Conservation (phyloP, 352 stramenopile species). For the Globisporangium camurandrum region DNA sequence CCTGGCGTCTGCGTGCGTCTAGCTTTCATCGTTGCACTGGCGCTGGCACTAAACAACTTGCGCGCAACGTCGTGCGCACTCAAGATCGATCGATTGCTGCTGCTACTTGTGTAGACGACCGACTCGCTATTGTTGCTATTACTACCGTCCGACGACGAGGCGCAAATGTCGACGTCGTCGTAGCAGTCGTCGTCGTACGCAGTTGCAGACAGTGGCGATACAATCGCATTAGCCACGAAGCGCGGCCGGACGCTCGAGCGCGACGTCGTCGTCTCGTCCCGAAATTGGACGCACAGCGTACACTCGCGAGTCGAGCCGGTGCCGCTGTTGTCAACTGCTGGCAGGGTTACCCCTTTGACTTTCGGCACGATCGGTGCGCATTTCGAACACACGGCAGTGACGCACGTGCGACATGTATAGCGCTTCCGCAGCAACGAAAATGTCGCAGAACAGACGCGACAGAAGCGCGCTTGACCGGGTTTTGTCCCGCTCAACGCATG, state of each 20-base stretch:
- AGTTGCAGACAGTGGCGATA: conserved; percentile 17
- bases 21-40: conserved; percentile 9
- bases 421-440: conserved; percentile 65
- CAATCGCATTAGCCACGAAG: too few species aligned
- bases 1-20: conserved; percentile 6
- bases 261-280: conserved; percentile 15
- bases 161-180: conserved; percentile 11
- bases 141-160: too few species aligned
- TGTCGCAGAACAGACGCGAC: conserved; percentile 42
- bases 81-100: conserved; percentile 22
- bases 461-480: conserved; percentile 24
- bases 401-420: conserved; percentile 46
- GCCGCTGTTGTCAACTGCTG: too few species aligned
- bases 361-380: conserved; percentile 23
- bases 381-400: conserved; percentile 41
- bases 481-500: conserved; percentile 13
- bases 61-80: conserved; percentile 1
- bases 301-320: conserved; percentile 24
- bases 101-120: too few species aligned
- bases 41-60: neutral
- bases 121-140: conserved; percentile 8
- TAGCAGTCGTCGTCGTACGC: conserved; percentile 12
- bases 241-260: conserved; percentile 21
- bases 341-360: too few species aligned
- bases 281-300: conserved; percentile 57